A percentile compares a stretch with the other conserved stretches of the same genome.
Evolutionary conservation across 768 basidiomycete genomes (phyloP).

Genomic region (Suillus lakei): DNA sequence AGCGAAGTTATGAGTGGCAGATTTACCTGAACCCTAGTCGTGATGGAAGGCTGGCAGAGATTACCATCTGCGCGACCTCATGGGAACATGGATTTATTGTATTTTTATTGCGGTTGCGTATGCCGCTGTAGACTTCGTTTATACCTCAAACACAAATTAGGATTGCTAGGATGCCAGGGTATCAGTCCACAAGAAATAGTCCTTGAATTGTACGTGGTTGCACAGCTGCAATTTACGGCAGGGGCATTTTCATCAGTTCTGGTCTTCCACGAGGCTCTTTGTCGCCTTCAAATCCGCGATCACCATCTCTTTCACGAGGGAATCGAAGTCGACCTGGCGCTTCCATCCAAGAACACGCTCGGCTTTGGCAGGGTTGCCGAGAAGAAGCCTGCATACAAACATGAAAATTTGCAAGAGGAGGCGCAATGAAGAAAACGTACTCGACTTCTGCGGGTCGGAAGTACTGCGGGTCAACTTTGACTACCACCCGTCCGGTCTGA

Average conservation of each 20-base stretch:
- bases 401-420: neutral
- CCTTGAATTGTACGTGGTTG: neutral
- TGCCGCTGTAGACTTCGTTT: neutral
- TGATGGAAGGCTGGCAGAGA: neutral
- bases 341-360: constrained; percentile 91
- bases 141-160: neutral
- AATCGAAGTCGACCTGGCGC: constrained; percentile 80
- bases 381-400: constrained; percentile 60
- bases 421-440: constrained; percentile 48
- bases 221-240: neutral
- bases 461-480: constrained; percentile 86
- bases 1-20: constrained; percentile 51
- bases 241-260: constrained; percentile 54
- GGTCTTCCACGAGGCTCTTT: constrained; percentile 78
- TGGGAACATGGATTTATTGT: neutral
- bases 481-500: constrained; percentile 71
- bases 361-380: constrained; percentile 90
- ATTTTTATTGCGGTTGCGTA: neutral
- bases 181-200: constrained; percentile 5
- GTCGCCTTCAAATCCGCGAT: constrained; percentile 77
- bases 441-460: constrained; percentile 97
- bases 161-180: neutral
- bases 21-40: neutral
- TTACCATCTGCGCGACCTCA: neutral
- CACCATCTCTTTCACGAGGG: constrained; percentile 93